phyloP scores from a whole-genome alignment of 2,329 filamentous ascomycete genomes.

The Diaporthe batatas region DNA sequence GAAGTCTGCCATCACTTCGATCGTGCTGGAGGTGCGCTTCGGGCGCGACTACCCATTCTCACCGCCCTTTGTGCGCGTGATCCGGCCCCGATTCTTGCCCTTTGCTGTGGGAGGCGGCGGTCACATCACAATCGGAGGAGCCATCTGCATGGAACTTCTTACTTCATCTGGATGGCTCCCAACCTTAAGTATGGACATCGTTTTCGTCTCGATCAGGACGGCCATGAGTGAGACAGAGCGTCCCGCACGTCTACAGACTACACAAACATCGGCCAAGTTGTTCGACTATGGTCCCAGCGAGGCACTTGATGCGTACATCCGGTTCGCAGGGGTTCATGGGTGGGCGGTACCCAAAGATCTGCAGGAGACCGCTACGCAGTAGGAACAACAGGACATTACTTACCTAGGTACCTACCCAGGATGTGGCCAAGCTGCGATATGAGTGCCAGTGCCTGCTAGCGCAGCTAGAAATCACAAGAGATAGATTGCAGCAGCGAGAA shows the following conservation, averaged over 20 bases:
- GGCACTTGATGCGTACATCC: slow-evolving; percentile 79
- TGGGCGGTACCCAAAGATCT: slow-evolving; percentile 80
- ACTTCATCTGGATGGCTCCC: slow-evolving; percentile 88
- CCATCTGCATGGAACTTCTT: slow-evolving; percentile 86
- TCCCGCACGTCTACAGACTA: slow-evolving; percentile 75
- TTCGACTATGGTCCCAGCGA: slow-evolving; percentile 76
- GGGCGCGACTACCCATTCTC: slow-evolving; percentile 80
- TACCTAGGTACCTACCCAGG: background rate
- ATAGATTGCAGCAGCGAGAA: background rate
- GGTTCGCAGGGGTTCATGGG: slow-evolving; percentile 77
- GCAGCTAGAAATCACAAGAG: background rate
- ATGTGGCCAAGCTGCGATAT: background rate
- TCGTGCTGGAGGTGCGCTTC: slow-evolving; percentile 88
- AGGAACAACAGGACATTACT: background rate
- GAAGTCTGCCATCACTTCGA: slow-evolving; percentile 68
- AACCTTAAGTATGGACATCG: slow-evolving; percentile 79
- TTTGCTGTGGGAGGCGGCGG: slow-evolving; percentile 76
- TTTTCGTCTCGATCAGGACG: slow-evolving; percentile 84
- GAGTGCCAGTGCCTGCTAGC: too few species aligned
- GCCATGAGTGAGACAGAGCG: slow-evolving; percentile 79
- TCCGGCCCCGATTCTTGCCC: slow-evolving; percentile 82
- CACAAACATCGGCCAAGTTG: slow-evolving; percentile 6
- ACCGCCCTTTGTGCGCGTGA: slow-evolving; percentile 87
- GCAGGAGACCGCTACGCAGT: slow-evolving; percentile 55
- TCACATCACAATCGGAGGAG: slow-evolving; percentile 81